Evolutionary conservation across 139 green algal genomes (phyloP).

Genomic region (Diplosphaera chodatii): DNA sequence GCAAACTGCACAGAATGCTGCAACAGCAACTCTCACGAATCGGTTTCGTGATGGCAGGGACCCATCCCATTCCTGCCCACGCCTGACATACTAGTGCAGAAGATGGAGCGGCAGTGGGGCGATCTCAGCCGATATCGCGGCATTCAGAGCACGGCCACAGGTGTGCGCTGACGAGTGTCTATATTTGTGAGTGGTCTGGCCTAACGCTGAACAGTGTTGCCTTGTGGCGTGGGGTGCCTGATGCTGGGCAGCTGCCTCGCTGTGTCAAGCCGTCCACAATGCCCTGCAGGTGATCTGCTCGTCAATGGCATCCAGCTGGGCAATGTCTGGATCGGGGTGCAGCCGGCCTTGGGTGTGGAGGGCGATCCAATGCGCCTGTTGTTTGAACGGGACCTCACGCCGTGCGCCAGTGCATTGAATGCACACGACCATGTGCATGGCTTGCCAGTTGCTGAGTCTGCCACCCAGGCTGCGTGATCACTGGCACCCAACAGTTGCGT

Average conservation of each 20-base stretch:
- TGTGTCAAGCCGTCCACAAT: too few relatives aligned
- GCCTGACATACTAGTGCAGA: slow-evolving; percentile 63
- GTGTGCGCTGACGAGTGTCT: not conserved
- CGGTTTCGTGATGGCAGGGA: too few relatives aligned
- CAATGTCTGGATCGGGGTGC: slow-evolving; percentile 92
- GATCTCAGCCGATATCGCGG: slow-evolving; percentile 65
- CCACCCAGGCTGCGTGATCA: too few relatives aligned
- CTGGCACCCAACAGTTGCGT: too few relatives aligned
- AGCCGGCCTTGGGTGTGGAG: slow-evolving; percentile 90
- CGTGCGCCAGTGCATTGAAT: slow-evolving; percentile 16
- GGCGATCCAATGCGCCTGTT: slow-evolving; percentile 98
- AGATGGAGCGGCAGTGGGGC: slow-evolving; percentile 89
- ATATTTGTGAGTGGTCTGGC: too few relatives aligned
- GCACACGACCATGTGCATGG: too few relatives aligned
- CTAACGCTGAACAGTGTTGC: too few relatives aligned
- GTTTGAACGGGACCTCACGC: slow-evolving; percentile 95
- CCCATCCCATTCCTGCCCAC: slow-evolving; percentile 84
- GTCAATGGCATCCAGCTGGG: slow-evolving; percentile 74
- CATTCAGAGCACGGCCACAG: slow-evolving; percentile 41
- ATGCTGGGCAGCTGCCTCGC: too few relatives aligned
- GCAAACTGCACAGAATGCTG: too few relatives aligned
- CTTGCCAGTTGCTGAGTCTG: too few relatives aligned
- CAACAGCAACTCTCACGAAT: too few relatives aligned
- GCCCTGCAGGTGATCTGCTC: slow-evolving; percentile 25
- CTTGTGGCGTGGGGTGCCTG: too few relatives aligned